phyloP scores from a whole-genome alignment of 2,329 filamentous ascomycete genomes.

The Byssoonygena ceratinophila region DNA sequence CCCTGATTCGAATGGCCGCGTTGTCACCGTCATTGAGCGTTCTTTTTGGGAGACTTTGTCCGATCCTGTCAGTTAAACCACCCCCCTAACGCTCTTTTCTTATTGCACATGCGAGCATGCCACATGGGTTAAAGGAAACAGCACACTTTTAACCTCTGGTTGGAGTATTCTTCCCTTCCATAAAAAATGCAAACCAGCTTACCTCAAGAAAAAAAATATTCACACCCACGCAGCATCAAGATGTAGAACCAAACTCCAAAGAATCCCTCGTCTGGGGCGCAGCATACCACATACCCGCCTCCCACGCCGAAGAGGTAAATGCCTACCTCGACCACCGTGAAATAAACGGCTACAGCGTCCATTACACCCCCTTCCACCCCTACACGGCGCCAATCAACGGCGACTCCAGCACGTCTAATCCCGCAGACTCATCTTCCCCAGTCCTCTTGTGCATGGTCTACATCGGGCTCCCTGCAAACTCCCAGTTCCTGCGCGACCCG shows the following conservation, averaged over 20 bases:
- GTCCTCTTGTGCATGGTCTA: conserved; percentile 67
- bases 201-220: too few species aligned
- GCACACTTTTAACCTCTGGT: too few species aligned
- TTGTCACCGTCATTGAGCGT: conserved; percentile 82
- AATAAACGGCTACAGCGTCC: conserved; percentile 93
- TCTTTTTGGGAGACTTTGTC: conserved; percentile 60
- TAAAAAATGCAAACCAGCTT: background rate
- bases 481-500: conserved; percentile 60
- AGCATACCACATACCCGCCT: conserved; percentile 70
- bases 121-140: too few species aligned
- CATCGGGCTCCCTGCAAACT: conserved; percentile 86
- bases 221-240: conserved; percentile 25
- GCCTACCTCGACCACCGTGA: conserved; percentile 91
- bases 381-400: conserved; percentile 26
- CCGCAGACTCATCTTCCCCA: conserved; percentile 21
- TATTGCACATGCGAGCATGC: too few species aligned
- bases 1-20: conserved; percentile 72
- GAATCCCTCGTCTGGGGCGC: conserved; percentile 65
- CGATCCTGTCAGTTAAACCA: conserved; percentile 11
- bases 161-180: background rate
- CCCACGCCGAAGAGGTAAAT: conserved; percentile 67
- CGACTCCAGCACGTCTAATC: conserved; percentile 25
- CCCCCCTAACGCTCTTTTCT: background rate
- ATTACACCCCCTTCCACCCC: conserved; percentile 75
- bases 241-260: conserved; percentile 26